Evolutionary conservation across 345 rosid genomes (phyloP), one percentile per base, ranked within the genome.

Genomic region (Dovyalis caffra): DNA sequence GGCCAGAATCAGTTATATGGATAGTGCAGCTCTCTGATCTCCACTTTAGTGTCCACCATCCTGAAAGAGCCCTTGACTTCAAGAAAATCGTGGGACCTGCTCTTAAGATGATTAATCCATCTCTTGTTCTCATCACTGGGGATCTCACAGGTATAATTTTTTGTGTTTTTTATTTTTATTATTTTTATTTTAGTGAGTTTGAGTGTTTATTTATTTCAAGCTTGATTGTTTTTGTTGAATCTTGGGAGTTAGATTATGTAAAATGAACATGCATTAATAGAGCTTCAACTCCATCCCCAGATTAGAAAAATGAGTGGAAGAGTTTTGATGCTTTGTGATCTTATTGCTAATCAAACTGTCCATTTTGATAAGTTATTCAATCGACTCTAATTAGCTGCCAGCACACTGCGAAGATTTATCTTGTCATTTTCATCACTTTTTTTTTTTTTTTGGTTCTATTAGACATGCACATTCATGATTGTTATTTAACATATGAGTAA

Each of bases 21-120:
- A 88, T 84, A 47, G 99, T 95, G 79, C 99, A 95, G 86, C 88
- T 95, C 29, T 95, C 99, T 58, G 99, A 95, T 87, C 99, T 92
- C 76, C 99, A 95, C 82, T 95, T 95, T 87, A 95, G 99, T 67
- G 96, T 93, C 69, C 94, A 90, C 83, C 87, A 90, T 23, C 98
- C 98, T 34, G 86, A 89, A 21, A 89, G 98, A 83, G 98, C 98
- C 66, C 73, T 80, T 23, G 90, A 91, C 71, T 95, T 95, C 82
- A 84, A 60, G 66, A 78, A 73, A 56, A 70, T 83, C 32, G 76
- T 91, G n/a, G 91, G 87, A 9, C 87, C 92, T 45, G 87, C 89
- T 80, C 93, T 95, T 62, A 81, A 91, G 78, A 69, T 88, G 74
- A 91, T 93, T 85, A 89, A 88, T 28, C 99, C 99, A 49, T 89